Base-by-base conservation (phyloP, 352 stramenopile genomes). In the Pythium apleroticum region DNA sequence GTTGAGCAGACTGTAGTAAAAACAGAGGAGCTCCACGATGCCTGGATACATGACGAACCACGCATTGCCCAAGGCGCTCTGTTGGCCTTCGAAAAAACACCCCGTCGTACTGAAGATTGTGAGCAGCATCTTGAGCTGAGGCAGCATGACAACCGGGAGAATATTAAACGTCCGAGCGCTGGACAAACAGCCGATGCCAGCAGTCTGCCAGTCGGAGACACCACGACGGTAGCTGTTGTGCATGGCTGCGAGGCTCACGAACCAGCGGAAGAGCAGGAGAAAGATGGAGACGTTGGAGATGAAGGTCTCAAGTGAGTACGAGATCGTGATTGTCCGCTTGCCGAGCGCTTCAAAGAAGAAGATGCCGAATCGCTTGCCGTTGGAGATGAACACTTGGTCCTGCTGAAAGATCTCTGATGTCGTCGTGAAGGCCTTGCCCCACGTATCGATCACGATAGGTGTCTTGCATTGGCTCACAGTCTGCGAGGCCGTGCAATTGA, bases 11-110 rank as follows among this genome's bases (percentile, higher is more conserved):
- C 74, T 84, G 60, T 63, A 80, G 58, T 65, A 57, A 17, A 53
- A 63, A 1, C 76, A 33, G 12, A 72, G 27, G 15, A 70, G 57
- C 35, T 77, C 71, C 10, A 54, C 52, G 15, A 75, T 73, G 2
- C 22, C 64, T 10, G 73, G 66, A 37, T 77, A 81, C 8, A 81
- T 71, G 2, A 57, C 54, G 45, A 74, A 84, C 76, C 76, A 84
- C 0, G 73, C 37, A 15, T 67, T 57, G 0, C 64, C 17, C 12
- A 81, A 33, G 0, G 63, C 68, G 12, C 4, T 17, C 60, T 81
- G 66, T 2, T 76, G 52, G 8, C 74, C 73, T 56, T 81, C 68
- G 52, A 78, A 79, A 11, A 35, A 27, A 45, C 66, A 77, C 14
- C 74, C 74, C 7, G 71, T 57, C 5, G 72, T 45, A 12, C 54